These are phyloP conservation scores for Cetradonia linearis DNA, from an alignment of 495 filamentous ascomycete species.

Conservation along the genomic window DNA sequence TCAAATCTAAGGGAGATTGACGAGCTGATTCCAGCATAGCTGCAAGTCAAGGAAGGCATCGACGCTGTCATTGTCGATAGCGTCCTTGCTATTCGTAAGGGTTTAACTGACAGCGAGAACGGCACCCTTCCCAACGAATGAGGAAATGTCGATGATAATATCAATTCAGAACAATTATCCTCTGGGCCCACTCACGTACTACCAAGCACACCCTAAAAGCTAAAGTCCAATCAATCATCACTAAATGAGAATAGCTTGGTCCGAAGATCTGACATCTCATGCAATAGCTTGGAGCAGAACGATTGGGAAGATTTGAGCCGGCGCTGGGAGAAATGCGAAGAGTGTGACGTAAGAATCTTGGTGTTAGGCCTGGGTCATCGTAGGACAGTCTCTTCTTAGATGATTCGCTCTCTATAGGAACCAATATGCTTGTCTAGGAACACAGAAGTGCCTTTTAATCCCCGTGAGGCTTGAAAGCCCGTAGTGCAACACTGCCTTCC, in stretches of 20 bases:
- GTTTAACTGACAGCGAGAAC: slow-evolving; percentile 39
- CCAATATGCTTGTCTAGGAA: neutral
- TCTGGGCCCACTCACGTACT: too few relatives aligned
- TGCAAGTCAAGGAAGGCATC: slow-evolving; percentile 89
- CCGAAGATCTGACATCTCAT: neutral
- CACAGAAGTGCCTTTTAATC: neutral
- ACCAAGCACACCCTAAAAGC: too few relatives aligned
- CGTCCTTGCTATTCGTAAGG: slow-evolving; percentile 72
- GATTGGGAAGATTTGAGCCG: neutral
- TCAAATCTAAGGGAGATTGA: neutral
- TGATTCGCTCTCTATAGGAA: neutral
- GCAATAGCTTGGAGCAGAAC: neutral
- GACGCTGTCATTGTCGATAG: slow-evolving; percentile 95
- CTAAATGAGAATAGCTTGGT: too few relatives aligned
- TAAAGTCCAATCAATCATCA: too few relatives aligned
- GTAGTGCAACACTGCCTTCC: neutral
- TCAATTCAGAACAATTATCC: neutral
- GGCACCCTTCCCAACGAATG: neutral
- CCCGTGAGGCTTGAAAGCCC: neutral
- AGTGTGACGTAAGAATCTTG: neutral
- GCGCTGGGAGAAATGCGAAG: neutral
- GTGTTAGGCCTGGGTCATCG: neutral
- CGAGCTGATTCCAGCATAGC: slow-evolving; percentile 37
- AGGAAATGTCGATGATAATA: neutral
- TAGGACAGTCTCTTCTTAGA: neutral